Evolutionary conservation across 768 basidiomycete genomes (phyloP).

Genomic region (Naematelia encephala): DNA sequence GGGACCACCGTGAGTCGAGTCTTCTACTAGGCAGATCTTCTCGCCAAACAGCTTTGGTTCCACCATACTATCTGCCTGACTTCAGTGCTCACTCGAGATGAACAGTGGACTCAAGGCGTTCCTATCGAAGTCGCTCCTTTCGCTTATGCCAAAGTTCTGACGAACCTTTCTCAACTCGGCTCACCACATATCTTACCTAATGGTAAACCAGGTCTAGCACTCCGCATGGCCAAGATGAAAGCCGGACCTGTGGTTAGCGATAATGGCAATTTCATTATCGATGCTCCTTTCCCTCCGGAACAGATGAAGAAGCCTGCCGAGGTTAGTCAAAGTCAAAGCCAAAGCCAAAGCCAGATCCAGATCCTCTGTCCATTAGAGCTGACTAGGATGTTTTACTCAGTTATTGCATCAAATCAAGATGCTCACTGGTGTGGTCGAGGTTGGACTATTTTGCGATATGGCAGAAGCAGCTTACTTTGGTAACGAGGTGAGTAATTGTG

Average conservation of each 20-base stretch:
- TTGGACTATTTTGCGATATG: constrained; percentile 90
- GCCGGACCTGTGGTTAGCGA: constrained; percentile 96
- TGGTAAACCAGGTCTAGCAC: constrained; percentile 57
- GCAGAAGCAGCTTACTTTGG: constrained; percentile 91
- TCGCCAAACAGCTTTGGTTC: background rate
- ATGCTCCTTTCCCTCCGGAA: constrained; percentile 78
- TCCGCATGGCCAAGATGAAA: constrained; percentile 83
- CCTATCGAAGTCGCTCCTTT: constrained; percentile 97
- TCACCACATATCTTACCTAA: constrained; percentile 34
- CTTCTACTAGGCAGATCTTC: background rate
- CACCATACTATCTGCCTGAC: too few relatives aligned
- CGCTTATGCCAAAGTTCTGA: constrained; percentile 83
- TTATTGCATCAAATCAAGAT: constrained; percentile 79
- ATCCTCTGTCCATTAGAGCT: too few relatives aligned
- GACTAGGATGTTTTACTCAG: too few relatives aligned
- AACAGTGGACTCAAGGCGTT: constrained; percentile 82
- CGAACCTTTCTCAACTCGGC: constrained; percentile 58
- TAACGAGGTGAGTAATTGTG: constrained; percentile 36
- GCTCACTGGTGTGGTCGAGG: constrained; percentile 97
- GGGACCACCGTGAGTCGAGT: constrained; percentile 69
- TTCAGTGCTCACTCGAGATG: too few relatives aligned
- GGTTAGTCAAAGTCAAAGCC: constrained; percentile 57
- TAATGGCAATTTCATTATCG: constrained; percentile 96
- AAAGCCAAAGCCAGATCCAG: too few relatives aligned
- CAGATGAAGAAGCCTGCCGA: constrained; percentile 64